Percentiles rank a stretch among this genome's conserved stretches.
These are phyloP conservation scores for Elsinoe ampelina DNA, from an alignment of 2,329 filamentous ascomycete species.

Conservation along the genomic window DNA sequence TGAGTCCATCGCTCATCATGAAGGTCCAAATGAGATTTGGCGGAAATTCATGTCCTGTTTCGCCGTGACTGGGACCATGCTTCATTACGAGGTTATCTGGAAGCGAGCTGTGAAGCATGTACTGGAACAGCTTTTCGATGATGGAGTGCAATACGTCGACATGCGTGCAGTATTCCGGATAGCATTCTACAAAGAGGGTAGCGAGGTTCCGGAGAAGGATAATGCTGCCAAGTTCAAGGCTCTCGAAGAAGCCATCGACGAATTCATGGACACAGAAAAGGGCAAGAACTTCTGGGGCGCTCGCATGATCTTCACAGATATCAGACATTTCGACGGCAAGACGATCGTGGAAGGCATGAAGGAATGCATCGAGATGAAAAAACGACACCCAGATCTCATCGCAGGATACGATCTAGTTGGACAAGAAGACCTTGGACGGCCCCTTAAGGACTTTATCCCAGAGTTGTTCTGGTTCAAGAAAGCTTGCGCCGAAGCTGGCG, in stretches of 20 bases:
- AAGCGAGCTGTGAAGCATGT: constrained; percentile 64
- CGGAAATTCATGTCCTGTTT: constrained; percentile 74
- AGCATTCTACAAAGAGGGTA: constrained; percentile 56
- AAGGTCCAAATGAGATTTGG: constrained; percentile 79
- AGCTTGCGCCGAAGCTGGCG: constrained; percentile 63
- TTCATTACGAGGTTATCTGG: constrained; percentile 88
- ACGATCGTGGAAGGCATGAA: constrained; percentile 71
- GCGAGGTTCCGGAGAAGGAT: constrained; percentile 57
- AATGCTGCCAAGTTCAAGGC: constrained; percentile 61
- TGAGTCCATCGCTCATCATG: constrained; percentile 70
- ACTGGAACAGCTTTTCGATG: constrained; percentile 61
- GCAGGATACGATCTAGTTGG: constrained; percentile 86
- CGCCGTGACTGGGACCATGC: constrained; percentile 59
- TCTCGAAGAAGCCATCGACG: constrained; percentile 66
- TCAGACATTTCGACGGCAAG: constrained; percentile 56
- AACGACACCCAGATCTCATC: constrained; percentile 67
- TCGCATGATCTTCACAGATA: constrained; percentile 73
- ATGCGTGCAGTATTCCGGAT: constrained; percentile 66
- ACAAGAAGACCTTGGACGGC: constrained; percentile 70
- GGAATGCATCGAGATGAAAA: constrained; percentile 72
- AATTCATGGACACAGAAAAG: constrained; percentile 62
- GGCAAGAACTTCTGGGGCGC: constrained; percentile 76
- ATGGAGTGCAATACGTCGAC: constrained; percentile 80
- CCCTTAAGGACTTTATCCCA: constrained; percentile 67
- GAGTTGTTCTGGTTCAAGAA: constrained; percentile 92